Evolutionary conservation across 2,329 filamentous ascomycete species (phyloP).

Genomic region (Hymenotorrendiella dingleyae): DNA sequence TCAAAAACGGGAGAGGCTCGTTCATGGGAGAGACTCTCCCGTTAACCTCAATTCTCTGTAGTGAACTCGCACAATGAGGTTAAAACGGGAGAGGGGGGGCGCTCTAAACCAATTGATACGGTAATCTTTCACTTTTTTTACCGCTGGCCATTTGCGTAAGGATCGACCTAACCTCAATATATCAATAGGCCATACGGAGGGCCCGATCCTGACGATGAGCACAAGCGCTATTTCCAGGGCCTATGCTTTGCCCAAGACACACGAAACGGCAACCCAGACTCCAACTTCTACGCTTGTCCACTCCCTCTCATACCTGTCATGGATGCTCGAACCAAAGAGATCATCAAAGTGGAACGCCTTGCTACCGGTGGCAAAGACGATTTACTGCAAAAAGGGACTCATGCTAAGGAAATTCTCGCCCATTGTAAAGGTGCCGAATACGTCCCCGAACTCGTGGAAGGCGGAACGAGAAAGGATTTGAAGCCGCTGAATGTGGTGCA

Average conservation of each 20-base stretch:
- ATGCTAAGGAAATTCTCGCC: slow-evolving; percentile 39
- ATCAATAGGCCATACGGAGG: slow-evolving; percentile 50
- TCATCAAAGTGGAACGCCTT: slow-evolving; percentile 43
- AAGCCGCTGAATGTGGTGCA: slow-evolving; percentile 58
- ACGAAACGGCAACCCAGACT: slow-evolving; percentile 13
- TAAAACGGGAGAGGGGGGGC: no score
- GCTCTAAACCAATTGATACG: no score
- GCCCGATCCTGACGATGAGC: slow-evolving; percentile 40
- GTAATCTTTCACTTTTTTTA: no score
- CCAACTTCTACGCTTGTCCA: slow-evolving; percentile 46
- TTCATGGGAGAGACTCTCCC: no score
- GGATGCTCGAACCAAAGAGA: slow-evolving; percentile 40
- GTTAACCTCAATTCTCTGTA: no score
- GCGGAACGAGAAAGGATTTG: slow-evolving; percentile 38
- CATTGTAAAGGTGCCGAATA: slow-evolving; percentile 33
- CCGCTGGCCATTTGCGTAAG: no score
- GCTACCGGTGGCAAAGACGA: slow-evolving; percentile 35
- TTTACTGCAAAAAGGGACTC: slow-evolving; percentile 37
- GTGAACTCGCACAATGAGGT: no score
- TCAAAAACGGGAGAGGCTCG: no score
- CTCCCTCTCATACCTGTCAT: slow-evolving; percentile 43
- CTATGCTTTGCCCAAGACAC: slow-evolving; percentile 46
- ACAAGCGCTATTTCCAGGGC: slow-evolving; percentile 46
- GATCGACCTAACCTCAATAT: neutral
- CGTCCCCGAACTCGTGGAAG: slow-evolving; percentile 36